A percentile compares a stretch with the other conserved stretches of the same genome.
These are phyloP conservation scores for Cerioporus squamosus DNA, from an alignment of 1,284 basidiomycete species.

Conservation along the genomic window DNA sequence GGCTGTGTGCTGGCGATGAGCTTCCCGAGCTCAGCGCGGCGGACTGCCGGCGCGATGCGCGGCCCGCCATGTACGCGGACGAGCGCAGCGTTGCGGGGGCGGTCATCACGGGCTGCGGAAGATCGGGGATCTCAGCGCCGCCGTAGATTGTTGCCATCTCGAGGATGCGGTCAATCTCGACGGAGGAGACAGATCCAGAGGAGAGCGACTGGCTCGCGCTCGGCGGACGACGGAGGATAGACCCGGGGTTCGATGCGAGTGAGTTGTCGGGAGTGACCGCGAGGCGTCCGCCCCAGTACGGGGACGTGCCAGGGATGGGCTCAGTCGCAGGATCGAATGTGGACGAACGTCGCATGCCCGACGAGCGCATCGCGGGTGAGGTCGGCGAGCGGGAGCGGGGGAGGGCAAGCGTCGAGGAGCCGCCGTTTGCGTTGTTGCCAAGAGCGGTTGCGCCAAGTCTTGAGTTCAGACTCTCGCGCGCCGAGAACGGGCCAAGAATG, in stretches of 20 bases:
- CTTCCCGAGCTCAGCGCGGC: conserved; percentile 1
- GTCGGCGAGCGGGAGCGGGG: neutral
- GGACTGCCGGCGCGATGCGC: conserved; percentile 20
- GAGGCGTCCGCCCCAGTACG: conserved; percentile 20
- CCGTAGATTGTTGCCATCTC: conserved; percentile 49
- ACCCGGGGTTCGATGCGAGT: conserved; percentile 8
- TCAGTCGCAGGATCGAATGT: conserved; percentile 12
- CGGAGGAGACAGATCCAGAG: conserved; percentile 34
- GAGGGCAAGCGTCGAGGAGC: conserved; percentile 10
- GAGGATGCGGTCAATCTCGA: conserved; percentile 58
- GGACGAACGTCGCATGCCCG: conserved; percentile 8
- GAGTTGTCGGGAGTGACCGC: conserved; percentile 24
- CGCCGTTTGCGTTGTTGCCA: conserved; percentile 10
- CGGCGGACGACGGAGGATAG: conserved; percentile 11
- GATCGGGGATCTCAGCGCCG: conserved; percentile 16
- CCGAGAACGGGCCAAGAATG: conserved; percentile 22
- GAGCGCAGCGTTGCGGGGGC: conserved; percentile 22
- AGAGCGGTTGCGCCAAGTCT: conserved; percentile 21
- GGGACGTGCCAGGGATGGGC: conserved; percentile 14
- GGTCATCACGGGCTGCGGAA: conserved; percentile 18
- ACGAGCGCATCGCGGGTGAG: conserved; percentile 1
- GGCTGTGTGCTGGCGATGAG: conserved; percentile 11
- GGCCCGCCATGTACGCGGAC: conserved; percentile 30
- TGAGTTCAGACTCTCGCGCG: conserved; percentile 12
- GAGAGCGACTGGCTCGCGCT: conserved; percentile 6